Evolutionary conservation across 2,329 filamentous ascomycete species (phyloP), one percentile per base, ranked within the genome.

Genomic region (Apiospora sp.): DNA sequence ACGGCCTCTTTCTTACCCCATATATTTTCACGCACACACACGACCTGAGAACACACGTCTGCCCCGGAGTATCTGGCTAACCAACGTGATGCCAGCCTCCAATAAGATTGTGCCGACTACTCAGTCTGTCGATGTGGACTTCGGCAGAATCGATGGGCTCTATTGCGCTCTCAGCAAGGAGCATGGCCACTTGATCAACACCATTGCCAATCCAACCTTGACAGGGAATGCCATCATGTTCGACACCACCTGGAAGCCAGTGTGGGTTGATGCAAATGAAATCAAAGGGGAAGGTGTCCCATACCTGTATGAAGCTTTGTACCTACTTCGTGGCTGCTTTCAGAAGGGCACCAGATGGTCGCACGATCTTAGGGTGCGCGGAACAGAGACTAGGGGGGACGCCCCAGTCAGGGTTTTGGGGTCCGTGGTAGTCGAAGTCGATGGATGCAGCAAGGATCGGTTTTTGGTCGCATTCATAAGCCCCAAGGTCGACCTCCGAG

Each of bases 401-500:
- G 10, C 24, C 8, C n/a, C n/a, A 24, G n/a, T 51, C n/a, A 51
- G 8, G 43, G 43, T 44, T 16, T 44, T 44, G 12, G 19, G 22
- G 24, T 54, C 49, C 12, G n/a, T 14, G 24, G 49, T 54, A 54
- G 24, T 30, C 49, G 49, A 54, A 14, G 49, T 27, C 14, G 49
- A 54, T 27, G 24, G 49, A 54, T 54, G 24, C 49, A 54, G 10
- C 49, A 58, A 58, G 30, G 27, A 58, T 58, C 16, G 27, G 13
- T 58, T 58, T 58, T 34, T 58, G 27, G 51, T 34, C 12, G 14
- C 27, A 34, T 58, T 58, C 7, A 58, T 6, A 16, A 16, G 19
- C 51, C 16, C 51, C 51, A 58, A 58, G 51, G 51, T 58, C 51
- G 51, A 58, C 51, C 51, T 58, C 51, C 51, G 16, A 58, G 16